Percentiles rank a stretch among this genome's conserved stretches.
These are phyloP conservation scores for Kernera saxatilis DNA, from an alignment of 345 rosid species.

Conservation along the genomic window DNA sequence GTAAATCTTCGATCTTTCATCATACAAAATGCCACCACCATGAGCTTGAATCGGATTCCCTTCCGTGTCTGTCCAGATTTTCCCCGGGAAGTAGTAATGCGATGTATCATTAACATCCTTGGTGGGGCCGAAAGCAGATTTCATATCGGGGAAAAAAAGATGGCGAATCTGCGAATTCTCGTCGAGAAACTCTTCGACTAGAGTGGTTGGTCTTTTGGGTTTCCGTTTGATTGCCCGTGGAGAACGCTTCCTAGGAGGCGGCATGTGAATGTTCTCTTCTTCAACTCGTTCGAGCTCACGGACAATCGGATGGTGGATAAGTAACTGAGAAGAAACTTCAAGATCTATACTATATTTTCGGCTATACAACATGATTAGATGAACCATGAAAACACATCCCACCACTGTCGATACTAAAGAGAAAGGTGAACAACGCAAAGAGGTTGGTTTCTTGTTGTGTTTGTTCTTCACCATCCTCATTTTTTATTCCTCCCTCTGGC, in stretches of 20 bases:
- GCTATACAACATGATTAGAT: slow-evolving; percentile 46
- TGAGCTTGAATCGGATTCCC: slow-evolving; percentile 97
- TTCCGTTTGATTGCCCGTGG: slow-evolving; percentile 88
- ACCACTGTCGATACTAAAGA: slow-evolving; percentile 52
- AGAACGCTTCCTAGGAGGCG: slow-evolving; percentile 88
- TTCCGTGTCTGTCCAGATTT: slow-evolving; percentile 85
- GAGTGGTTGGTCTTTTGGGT: slow-evolving; percentile 63
- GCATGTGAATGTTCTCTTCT: slow-evolving; percentile 76
- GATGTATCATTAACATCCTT: slow-evolving; percentile 51
- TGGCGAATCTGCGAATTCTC: slow-evolving; percentile 82
- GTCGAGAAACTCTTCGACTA: slow-evolving; percentile 88
- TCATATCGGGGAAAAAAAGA: slow-evolving; percentile 72
- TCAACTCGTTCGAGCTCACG: slow-evolving; percentile 81
- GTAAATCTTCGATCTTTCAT: slow-evolving; percentile 48
- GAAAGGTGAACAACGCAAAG: slow-evolving; percentile 50
- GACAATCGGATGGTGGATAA: slow-evolving; percentile 38
- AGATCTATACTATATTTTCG: slow-evolving; percentile 34
- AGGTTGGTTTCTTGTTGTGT: slow-evolving; percentile 68
- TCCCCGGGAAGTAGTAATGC: slow-evolving; percentile 55
- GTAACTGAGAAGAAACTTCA: slow-evolving; percentile 38
- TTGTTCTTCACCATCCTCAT: slow-evolving; percentile 51
- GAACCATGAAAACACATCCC: slow-evolving; percentile 66
- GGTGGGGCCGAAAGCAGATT: slow-evolving; percentile 52
- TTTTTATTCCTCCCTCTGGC: too few relatives aligned
- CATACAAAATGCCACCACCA: slow-evolving; percentile 77